phyloP scores from a whole-genome alignment of 768 basidiomycete species.

The Suillus weaverae region DNA sequence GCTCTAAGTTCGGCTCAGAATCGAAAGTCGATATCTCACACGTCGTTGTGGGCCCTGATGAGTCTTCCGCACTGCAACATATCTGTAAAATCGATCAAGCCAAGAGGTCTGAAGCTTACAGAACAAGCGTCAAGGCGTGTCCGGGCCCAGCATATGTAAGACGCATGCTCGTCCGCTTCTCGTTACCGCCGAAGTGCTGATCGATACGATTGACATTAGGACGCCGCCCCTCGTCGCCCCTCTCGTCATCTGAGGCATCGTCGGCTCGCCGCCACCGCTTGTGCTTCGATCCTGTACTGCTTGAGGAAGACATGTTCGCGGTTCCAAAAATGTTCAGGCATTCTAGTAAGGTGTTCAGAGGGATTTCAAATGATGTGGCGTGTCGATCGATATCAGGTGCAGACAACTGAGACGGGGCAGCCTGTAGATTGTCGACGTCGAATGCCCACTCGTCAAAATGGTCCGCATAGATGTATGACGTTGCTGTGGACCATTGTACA shows the following conservation, averaged over 20 bases:
- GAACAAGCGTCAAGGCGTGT: conserved; percentile 70
- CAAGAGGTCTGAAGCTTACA: conserved; percentile 52
- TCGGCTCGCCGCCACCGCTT: conserved; percentile 51
- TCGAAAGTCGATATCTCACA: conserved; percentile 88
- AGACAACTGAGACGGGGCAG: conserved; percentile 23
- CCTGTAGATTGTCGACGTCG: conserved; percentile 40
- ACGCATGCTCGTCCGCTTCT: conserved; percentile 81
- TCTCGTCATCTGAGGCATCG: conserved; percentile 47
- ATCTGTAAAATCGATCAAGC: conserved; percentile 3
- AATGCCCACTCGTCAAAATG: conserved; percentile 83
- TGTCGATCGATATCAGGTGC: conserved; percentile 18
- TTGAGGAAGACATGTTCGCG: conserved; percentile 41
- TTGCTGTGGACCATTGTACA: conserved; percentile 48
- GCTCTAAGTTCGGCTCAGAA: conserved; percentile 76
- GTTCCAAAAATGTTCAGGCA: conserved; percentile 94
- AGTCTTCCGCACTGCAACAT: conserved; percentile 65
- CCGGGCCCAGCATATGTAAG: conserved; percentile 81
- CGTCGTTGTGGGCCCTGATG: conserved; percentile 77
- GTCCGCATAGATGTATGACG: conserved; percentile 75
- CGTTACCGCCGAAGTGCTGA: conserved; percentile 52
- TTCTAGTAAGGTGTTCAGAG: conserved; percentile 80
- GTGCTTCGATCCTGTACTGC: conserved; percentile 35
- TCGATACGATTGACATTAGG: conserved; percentile 43
- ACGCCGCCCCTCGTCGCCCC: conserved; percentile 29
- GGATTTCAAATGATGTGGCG: conserved; percentile 70